These are phyloP conservation scores for Fraxinus baroniana DNA, from an alignment of 305 asterid species.

Conservation along the genomic window DNA sequence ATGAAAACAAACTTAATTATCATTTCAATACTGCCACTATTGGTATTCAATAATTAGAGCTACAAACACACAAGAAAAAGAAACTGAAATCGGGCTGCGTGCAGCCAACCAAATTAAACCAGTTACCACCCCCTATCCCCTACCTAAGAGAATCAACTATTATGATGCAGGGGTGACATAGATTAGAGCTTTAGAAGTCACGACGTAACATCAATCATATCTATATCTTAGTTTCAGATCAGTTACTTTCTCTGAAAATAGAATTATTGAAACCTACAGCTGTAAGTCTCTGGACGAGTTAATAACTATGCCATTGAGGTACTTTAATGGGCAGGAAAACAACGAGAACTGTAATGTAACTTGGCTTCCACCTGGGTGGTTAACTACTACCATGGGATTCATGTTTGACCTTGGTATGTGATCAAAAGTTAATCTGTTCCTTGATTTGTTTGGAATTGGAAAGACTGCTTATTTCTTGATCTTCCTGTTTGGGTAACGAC, in stretches of 20 bases:
- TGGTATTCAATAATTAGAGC: background rate
- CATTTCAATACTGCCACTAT: background rate
- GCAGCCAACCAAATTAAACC: background rate
- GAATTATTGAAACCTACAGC: background rate
- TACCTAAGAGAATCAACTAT: background rate
- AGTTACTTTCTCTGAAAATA: background rate
- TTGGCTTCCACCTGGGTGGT: background rate
- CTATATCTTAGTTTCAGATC: background rate
- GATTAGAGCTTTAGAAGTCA: background rate
- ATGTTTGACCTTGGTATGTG: slow-evolving; percentile 3
- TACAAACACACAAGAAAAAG: background rate
- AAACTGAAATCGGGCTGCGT: background rate
- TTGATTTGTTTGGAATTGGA: slow-evolving; percentile 4
- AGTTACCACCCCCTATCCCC: background rate
- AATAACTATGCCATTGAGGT: background rate
- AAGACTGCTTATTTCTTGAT: background rate
- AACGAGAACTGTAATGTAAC: background rate
- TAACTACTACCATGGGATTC: slow-evolving; percentile 1
- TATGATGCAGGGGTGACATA: background rate
- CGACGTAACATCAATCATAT: background rate
- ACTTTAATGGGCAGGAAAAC: background rate
- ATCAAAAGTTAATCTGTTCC: background rate
- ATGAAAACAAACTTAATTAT: background rate
- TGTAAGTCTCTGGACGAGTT: background rate
- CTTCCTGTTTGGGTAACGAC: background rate